Conservation (phyloP, 306 rosid species). For the Vigna unguiculata region DNA sequence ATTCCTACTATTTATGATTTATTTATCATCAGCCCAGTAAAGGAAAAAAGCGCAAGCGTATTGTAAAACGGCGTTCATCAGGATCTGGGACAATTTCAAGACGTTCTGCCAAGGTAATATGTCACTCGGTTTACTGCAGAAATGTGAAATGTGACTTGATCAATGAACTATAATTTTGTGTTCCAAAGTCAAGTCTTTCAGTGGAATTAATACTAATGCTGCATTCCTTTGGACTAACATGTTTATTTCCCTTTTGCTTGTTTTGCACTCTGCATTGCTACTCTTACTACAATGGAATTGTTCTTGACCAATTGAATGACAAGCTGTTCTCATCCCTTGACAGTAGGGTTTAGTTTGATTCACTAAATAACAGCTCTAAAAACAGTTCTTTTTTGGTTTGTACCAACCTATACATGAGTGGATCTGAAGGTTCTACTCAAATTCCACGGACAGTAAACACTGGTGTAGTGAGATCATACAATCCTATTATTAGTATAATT, state of each 20-base stretch:
- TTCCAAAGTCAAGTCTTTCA: not conserved
- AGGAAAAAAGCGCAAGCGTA: conserved; percentile 80
- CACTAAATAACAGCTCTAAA: not conserved
- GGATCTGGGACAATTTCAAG: conserved; percentile 65
- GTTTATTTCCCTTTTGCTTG: conserved; percentile 20
- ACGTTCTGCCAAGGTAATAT: conserved; percentile 71
- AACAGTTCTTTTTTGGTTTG: too few species aligned
- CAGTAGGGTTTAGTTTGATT: not conserved
- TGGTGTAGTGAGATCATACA: too few species aligned
- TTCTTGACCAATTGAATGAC: conserved; percentile 15
- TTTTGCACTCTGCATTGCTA: conserved; percentile 9
- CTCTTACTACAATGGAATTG: not conserved
- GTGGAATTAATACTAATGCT: not conserved
- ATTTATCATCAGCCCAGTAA: conserved; percentile 60
- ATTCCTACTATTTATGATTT: conserved; percentile 37
- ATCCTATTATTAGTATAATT: not conserved
- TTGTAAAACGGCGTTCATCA: conserved; percentile 63
- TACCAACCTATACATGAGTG: too few species aligned
- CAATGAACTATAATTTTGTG: conserved; percentile 5
- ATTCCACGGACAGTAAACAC: not conserved
- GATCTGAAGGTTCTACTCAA: not conserved
- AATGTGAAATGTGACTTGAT: conserved; percentile 34
- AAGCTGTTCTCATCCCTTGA: conserved; percentile 12
- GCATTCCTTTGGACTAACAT: conserved; percentile 3
- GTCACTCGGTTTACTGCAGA: conserved; percentile 35